Conservation (phyloP, 202 grass and related monocot genomes). For the Schoenoplectus triqueter region DNA sequence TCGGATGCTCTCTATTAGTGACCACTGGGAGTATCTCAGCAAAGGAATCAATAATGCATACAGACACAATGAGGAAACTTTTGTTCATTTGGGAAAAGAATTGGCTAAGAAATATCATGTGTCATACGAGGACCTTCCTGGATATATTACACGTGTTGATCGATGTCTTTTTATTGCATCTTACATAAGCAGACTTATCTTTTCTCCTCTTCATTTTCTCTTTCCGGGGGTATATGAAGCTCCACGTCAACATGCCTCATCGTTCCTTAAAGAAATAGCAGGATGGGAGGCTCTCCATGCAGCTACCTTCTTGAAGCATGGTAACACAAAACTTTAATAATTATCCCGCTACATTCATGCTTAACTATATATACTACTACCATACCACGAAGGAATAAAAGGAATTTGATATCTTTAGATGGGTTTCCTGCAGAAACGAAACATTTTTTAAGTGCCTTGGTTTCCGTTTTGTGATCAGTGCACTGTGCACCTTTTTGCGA, state of each 20-base stretch:
- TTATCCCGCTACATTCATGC: not conserved
- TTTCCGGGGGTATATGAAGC: not conserved
- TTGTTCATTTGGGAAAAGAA: not conserved
- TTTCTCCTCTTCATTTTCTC: not conserved
- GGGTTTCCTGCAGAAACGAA: not conserved
- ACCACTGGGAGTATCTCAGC: not conserved
- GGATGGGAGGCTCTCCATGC: not conserved
- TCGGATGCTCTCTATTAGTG: not conserved
- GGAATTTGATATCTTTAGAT: no score
- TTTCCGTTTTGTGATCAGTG: not conserved
- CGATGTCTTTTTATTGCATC: not conserved
- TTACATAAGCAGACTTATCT: not conserved
- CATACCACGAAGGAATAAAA: no score
- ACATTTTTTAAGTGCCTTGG: not conserved
- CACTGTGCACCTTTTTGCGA: not conserved
- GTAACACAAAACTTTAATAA: not conserved
- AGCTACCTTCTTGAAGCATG: not conserved
- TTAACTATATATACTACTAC: not conserved
- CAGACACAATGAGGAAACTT: not conserved
- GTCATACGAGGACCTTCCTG: not conserved
- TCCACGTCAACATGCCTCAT: not conserved
- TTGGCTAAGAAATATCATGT: conserved; percentile 7
- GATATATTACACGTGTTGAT: not conserved
- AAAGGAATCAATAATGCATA: no score
- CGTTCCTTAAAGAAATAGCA: not conserved